Evolutionary conservation across 2,329 filamentous ascomycete genomes (phyloP).

Genomic region (Diaporthe capsici): DNA sequence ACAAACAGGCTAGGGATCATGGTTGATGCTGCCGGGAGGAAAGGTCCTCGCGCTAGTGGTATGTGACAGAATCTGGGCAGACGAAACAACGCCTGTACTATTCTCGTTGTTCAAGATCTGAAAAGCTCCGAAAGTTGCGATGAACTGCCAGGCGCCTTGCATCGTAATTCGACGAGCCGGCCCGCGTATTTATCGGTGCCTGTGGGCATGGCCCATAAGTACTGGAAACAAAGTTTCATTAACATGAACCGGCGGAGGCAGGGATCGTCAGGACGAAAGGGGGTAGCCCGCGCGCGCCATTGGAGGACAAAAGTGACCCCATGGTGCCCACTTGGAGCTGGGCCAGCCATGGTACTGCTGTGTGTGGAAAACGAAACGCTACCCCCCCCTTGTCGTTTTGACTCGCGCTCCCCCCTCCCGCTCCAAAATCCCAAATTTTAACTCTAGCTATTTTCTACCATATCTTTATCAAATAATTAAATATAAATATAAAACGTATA

Average conservation of each 20-base stretch:
- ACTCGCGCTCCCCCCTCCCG: no score
- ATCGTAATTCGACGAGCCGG: background rate
- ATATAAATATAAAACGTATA: no score
- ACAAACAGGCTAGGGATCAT: slow-evolving; percentile 35
- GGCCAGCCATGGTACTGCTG: background rate
- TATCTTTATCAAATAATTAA: no score
- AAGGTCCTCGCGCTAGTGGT: background rate
- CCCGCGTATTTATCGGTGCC: slow-evolving; percentile 20
- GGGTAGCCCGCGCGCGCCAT: slow-evolving; percentile 1
- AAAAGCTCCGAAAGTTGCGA: background rate
- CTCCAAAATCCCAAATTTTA: no score
- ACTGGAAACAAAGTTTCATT: slow-evolving; percentile 33
- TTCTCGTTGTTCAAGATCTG: background rate
- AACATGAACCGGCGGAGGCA: slow-evolving; percentile 22
- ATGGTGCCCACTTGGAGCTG: slow-evolving; percentile 5
- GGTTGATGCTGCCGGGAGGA: background rate
- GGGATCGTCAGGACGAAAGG: slow-evolving; percentile 25
- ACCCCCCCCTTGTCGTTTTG: no score
- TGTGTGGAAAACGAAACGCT: no score
- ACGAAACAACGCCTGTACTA: background rate
- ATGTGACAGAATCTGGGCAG: background rate
- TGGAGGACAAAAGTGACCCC: slow-evolving; percentile 30
- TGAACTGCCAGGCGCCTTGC: background rate
- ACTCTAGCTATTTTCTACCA: no score
- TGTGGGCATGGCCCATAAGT: slow-evolving; percentile 12